Base-by-base conservation (phyloP, 805 yeast species). In the Wickerhamomyces xylosicus region DNA sequence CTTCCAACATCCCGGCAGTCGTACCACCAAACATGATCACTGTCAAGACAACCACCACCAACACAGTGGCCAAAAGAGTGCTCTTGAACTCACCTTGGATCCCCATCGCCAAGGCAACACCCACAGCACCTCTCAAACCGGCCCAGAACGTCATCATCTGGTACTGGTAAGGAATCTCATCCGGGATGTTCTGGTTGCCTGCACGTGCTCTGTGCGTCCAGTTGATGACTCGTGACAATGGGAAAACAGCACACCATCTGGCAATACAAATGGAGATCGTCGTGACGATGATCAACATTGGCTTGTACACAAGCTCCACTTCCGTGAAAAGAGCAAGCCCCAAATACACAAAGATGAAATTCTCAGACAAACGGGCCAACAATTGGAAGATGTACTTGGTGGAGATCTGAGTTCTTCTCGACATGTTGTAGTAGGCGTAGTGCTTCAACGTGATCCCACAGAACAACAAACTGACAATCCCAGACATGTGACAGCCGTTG, bases 121-220 rank as follows among this genome's bases (percentile, higher is more conserved):
- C 99, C 28, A 92, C 99, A 1, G 99, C 99, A 43, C 99, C 99
- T 55, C 99, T 72, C 41, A 92, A 67, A 3, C 99, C 99, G 3
- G 98, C 98, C 99, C 99, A 92, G 59, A 92, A 92, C 37, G 90
- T 86, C 98, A 92, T 92, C 85, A 87, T 86, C 63, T 92, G 98
- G 60, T 92, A 92, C 44, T 82, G 85, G 52, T 85, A 90, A 19
- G 95, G 92, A 45, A 92, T 87, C 62, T 90, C 97, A 52, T 87
- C 96, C 2, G 84, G 82, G 10, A 71, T 62, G 2, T 69, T 52
- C 37, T 52, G 58, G 18, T 76, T 68, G 43, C 72, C 69, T 18
- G 73, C 67, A 47, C 79, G 72, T 11, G 82, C 66, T 36, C 80
- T 70, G 48, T 77, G 71, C 40, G 85, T 70, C 73, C 86, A 83